phyloP scores from a whole-genome alignment of 768 basidiomycete species.

The Macrolepiota albuminosa region DNA sequence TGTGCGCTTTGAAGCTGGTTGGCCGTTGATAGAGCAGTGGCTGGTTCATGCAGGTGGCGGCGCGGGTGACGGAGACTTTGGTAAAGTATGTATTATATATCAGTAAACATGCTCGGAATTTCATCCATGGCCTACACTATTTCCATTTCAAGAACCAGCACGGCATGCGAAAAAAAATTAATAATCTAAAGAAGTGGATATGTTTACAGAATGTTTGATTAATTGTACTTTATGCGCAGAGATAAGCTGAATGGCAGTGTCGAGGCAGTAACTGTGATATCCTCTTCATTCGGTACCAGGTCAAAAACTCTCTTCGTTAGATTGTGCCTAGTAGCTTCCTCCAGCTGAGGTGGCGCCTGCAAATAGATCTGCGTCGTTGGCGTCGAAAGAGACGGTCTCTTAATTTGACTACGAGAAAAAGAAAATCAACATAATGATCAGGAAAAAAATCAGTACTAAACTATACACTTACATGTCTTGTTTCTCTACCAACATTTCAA shows the following conservation, averaged over 20 bases:
- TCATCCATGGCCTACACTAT: background rate
- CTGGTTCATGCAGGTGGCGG: slow-evolving; percentile 56
- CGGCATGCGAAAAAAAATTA: background rate
- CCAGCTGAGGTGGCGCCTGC: slow-evolving; percentile 90
- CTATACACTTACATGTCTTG: slow-evolving; percentile 76
- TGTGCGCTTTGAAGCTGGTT: slow-evolving; percentile 75
- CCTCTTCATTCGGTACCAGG: slow-evolving; percentile 69
- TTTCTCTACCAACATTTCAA: slow-evolving; percentile 81
- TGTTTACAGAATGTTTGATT: background rate
- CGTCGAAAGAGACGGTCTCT: slow-evolving; percentile 88
- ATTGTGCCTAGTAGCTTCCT: slow-evolving; percentile 86
- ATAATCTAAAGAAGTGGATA: background rate
- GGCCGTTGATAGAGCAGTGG: slow-evolving; percentile 79
- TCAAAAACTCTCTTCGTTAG: slow-evolving; percentile 83
- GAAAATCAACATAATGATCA: slow-evolving; percentile 1
- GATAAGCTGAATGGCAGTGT: slow-evolving; percentile 84
- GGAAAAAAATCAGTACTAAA: background rate
- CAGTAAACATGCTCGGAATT: slow-evolving; percentile 33
- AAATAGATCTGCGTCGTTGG: slow-evolving; percentile 79
- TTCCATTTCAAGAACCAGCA: background rate
- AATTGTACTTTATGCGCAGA: slow-evolving; percentile 54
- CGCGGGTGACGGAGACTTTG: slow-evolving; percentile 61
- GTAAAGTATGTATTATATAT: slow-evolving; percentile 75
- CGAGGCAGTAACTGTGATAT: slow-evolving; percentile 84
- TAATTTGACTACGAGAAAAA: slow-evolving; percentile 75